Base-by-base conservation (phyloP, 2,329 filamentous ascomycete genomes). In the Aureobasidium sp. region DNA sequence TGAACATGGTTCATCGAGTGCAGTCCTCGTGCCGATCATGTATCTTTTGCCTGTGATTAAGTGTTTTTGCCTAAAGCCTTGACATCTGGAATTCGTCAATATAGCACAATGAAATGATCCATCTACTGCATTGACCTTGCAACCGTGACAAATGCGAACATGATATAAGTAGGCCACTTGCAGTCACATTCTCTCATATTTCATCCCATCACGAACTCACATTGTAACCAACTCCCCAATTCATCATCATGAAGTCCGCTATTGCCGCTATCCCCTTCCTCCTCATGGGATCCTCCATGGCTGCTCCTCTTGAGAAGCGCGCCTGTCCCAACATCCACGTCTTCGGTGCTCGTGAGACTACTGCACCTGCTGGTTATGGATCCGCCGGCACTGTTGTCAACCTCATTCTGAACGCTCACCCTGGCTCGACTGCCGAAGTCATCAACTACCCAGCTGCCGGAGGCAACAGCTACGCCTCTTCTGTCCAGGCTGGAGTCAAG, bases 381-480 rank as follows among this genome's bases (percentile, higher is more conserved):
- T 76, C 74, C 34, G 70, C 72, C 29, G 68, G 69, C 44, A 72
- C 71, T 2, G 73, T 78, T 30, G 74, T 77, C 61, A 75, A 76
- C 69, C 66, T 69, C 32, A 74, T 77, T 63, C 67, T 74, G 48
- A 64, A 69, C n/a, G 73, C 76, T 2, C 75, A 73, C 65, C 66
- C 75, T 5, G 75, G 75, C 21, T 63, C 75, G 11, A 75, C 74
- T 30, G 67, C 76, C 2, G 75, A 77, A 60, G 75, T 75, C 13
- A 77, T 78, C 60, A 67, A 68, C 16, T 78, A 78, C 66, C 76
- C 86, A 41, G 86, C 86, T 2, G 86, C 84, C 45, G 86, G 86
- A 62, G 85, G 85, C 5, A 79, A 84, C 39, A 39, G 36, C 44
- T 89, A 88, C 66, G 82, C 79, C 1, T 79, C 78, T 66, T 87